Evolutionary conservation across 1,139 yeast genomes (phyloP).

Genomic region (Taphrina betulina): DNA sequence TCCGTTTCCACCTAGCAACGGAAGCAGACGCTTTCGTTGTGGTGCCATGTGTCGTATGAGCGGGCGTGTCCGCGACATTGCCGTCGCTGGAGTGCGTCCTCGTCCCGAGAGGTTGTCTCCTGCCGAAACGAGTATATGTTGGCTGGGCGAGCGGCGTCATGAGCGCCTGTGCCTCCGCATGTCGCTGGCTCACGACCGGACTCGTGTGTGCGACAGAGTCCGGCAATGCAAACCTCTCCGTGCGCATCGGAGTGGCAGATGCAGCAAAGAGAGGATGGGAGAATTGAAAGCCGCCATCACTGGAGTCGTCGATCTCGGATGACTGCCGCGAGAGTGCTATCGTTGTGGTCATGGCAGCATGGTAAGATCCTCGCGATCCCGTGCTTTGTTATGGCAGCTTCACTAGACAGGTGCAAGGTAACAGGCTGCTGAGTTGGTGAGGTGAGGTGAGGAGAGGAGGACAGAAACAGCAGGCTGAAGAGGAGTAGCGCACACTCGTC

Average conservation of each 20-base stretch:
- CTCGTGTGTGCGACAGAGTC: background rate
- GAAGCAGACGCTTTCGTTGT: slow-evolving; percentile 8
- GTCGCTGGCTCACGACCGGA: background rate
- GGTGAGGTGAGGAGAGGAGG: too few relatives aligned
- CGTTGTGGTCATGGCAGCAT: slow-evolving; percentile 6
- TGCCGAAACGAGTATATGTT: slow-evolving; percentile 8
- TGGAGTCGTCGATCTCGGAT: slow-evolving; percentile 23
- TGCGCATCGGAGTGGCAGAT: background rate
- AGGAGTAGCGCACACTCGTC: too few relatives aligned
- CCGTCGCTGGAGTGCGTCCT: slow-evolving; percentile 6
- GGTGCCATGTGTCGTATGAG: slow-evolving; percentile 2
- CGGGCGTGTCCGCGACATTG: slow-evolving; percentile 2
- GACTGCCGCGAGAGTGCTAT: slow-evolving; percentile 9
- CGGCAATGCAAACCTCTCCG: background rate
- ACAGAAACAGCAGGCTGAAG: too few relatives aligned
- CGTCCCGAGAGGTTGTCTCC: slow-evolving; percentile 7
- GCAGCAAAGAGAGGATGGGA: slow-evolving; percentile 30
- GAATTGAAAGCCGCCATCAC: slow-evolving; percentile 25
- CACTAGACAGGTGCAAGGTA: too few relatives aligned
- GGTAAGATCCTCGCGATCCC: background rate
- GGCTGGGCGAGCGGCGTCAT: slow-evolving; percentile 16
- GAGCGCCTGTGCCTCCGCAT: background rate
- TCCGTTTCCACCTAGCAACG: slow-evolving; percentile 33
- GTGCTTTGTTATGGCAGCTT: too few relatives aligned
- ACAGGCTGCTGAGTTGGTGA: too few relatives aligned